A percentile compares a stretch with the other conserved stretches of the same genome.
These are phyloP conservation scores for Ceratobasidium sp. DNA, from an alignment of 1,284 basidiomycete genomes.

Conservation along the genomic window DNA sequence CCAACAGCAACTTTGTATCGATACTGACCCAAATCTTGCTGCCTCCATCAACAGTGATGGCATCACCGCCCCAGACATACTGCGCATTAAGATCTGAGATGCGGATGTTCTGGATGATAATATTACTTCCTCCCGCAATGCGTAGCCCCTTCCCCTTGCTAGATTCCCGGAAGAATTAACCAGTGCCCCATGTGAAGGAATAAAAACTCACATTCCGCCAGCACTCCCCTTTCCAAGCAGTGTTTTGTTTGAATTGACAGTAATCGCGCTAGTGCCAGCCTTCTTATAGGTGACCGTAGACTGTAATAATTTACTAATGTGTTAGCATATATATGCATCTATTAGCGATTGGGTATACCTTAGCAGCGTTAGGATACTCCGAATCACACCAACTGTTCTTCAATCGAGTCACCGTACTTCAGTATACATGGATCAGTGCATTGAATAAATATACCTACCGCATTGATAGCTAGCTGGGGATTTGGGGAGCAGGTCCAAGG, in stretches of 20 bases:
- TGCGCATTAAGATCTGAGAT: conserved; percentile 45
- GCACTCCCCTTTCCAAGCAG: conserved; percentile 46
- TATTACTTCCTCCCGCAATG: conserved; percentile 47
- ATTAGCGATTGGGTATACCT: not conserved
- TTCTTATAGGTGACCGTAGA: conserved; percentile 38
- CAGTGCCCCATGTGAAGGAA: not conserved
- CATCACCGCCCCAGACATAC: conserved; percentile 48
- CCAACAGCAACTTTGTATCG: not conserved
- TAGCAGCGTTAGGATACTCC: conserved; percentile 43
- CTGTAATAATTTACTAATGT: conserved; percentile 5
- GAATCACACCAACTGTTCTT: conserved; percentile 48
- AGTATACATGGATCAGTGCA: no score
- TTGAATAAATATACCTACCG: not conserved
- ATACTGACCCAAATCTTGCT: conserved; percentile 45
- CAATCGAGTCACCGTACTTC: not conserved
- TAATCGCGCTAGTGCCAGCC: conserved; percentile 36
- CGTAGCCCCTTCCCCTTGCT: conserved; percentile 47
- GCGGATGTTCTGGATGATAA: conserved; percentile 50
- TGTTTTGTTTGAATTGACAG: conserved; percentile 48
- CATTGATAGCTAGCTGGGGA: conserved; percentile 48
- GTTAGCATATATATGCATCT: not conserved
- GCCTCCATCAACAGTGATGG: conserved; percentile 41
- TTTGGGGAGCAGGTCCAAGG: conserved; percentile 48
- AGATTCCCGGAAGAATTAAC: conserved; percentile 38
- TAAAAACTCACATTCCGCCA: conserved; percentile 39